A percentile compares a stretch with the other conserved stretches of the same genome.
Evolutionary conservation across 192 early-diverging fungal species (phyloP).

Genomic region (Allomyces macrogynus): DNA sequence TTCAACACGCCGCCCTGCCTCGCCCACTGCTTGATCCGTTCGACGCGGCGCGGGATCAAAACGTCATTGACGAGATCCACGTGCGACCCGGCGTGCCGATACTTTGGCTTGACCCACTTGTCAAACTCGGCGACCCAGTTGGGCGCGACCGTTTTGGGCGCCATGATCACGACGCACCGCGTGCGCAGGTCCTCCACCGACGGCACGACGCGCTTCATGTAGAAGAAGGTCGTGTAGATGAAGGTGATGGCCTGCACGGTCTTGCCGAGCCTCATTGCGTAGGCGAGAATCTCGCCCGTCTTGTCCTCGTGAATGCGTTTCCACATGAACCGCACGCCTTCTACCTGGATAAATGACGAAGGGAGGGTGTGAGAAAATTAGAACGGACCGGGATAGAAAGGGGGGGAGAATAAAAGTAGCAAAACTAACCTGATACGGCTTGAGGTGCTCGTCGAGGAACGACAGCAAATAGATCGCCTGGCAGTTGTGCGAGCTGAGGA

Average conservation of each 20-base stretch:
- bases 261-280: slow-evolving; percentile 1
- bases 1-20: background rate
- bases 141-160: background rate
- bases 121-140: slow-evolving; percentile 3
- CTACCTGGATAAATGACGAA: too few species aligned
- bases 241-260: slow-evolving; percentile 2
- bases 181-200: slow-evolving; percentile 1
- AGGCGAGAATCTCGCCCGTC: too few species aligned
- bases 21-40: background rate
- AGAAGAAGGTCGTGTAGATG: slow-evolving; percentile 5
- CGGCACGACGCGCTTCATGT: slow-evolving; percentile 7
- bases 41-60: background rate
- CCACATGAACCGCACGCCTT: too few species aligned
- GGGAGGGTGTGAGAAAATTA: too few species aligned
- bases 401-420: too few species aligned
- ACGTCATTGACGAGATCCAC: background rate
- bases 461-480: too few species aligned
- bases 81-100: background rate
- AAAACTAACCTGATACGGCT: too few species aligned
- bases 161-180: background rate
- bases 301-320: too few species aligned
- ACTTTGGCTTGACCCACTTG: background rate
- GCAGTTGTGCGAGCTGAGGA: too few species aligned
- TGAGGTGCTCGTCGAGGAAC: too few species aligned
- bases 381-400: too few species aligned